Evolutionary conservation across 2,329 filamentous ascomycete genomes (phyloP).

Genomic region (Diaporthe sp.): DNA sequence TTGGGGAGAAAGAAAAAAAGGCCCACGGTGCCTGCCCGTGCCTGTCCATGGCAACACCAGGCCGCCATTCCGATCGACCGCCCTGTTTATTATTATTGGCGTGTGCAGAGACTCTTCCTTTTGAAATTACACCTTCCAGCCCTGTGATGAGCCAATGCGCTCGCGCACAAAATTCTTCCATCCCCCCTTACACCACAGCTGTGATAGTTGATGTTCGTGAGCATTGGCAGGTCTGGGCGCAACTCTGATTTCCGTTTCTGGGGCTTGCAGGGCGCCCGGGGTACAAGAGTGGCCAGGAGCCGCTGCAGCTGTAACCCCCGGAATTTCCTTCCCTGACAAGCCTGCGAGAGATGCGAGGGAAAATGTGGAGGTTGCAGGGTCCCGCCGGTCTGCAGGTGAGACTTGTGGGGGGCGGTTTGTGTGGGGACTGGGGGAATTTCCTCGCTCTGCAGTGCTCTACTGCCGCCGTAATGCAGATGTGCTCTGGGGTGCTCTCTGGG

Average conservation of each 20-base stretch:
- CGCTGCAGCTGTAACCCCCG: slow-evolving; percentile 36
- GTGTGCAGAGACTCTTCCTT: background rate
- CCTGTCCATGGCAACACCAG: slow-evolving; percentile 4
- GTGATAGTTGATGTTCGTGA: slow-evolving; percentile 1
- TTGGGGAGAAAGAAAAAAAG: background rate
- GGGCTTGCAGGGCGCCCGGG: slow-evolving; percentile 12
- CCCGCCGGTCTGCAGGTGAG: slow-evolving; percentile 28
- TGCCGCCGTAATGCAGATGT: slow-evolving; percentile 2
- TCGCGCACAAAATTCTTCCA: background rate
- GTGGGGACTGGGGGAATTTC: slow-evolving; percentile 1
- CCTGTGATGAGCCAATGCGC: slow-evolving; percentile 23
- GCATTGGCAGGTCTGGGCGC: slow-evolving; percentile 24
- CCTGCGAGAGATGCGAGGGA: background rate
- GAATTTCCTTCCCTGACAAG: slow-evolving; percentile 25
- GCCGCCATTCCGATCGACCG: slow-evolving; percentile 22
- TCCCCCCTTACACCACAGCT: slow-evolving; percentile 1
- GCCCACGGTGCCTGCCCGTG: slow-evolving; percentile 11
- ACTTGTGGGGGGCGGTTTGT: slow-evolving; percentile 24
- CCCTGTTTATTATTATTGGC: slow-evolving; percentile 17
- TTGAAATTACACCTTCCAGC: slow-evolving; percentile 21
- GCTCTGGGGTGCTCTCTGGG: background rate
- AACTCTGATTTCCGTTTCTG: slow-evolving; percentile 4
- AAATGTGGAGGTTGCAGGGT: slow-evolving; percentile 31
- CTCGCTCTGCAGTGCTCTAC: background rate
- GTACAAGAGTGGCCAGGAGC: slow-evolving; percentile 20